These are phyloP conservation scores for Picochlorum sp. DNA, from an alignment of 139 green algal genomes.

Conservation along the genomic window DNA sequence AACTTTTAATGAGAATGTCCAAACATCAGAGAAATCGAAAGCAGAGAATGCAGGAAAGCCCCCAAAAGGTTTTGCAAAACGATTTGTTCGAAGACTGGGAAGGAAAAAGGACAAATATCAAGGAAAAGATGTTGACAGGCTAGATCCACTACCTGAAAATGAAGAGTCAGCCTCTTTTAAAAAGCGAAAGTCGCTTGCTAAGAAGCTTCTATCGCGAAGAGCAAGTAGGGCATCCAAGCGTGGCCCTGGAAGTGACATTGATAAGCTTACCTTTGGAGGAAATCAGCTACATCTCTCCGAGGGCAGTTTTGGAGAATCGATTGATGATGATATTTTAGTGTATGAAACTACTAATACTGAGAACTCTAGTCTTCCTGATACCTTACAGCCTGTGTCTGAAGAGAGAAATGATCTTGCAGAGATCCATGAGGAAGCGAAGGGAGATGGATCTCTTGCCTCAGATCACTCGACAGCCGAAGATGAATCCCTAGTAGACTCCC, in stretches of 20 bases:
- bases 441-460: constrained; percentile 15
- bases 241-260: background rate
- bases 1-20: background rate
- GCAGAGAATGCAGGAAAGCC: background rate
- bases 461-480: background rate
- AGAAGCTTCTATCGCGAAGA: constrained; percentile 8
- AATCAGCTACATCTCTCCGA: background rate
- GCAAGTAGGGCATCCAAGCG: background rate
- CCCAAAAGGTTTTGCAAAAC: constrained; percentile 24
- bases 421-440: constrained; percentile 13
- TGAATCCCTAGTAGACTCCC: background rate
- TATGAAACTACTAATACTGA: no score
- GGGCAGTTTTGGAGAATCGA: background rate
- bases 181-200: constrained; percentile 15
- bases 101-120: constrained; percentile 35
- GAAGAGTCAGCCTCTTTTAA: background rate
- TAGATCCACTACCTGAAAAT: constrained; percentile 11
- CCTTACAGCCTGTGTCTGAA: no score
- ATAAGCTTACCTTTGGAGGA: constrained; percentile 16
- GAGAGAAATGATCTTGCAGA: no score
- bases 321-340: background rate
- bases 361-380: no score
- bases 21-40: background rate
- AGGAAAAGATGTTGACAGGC: constrained; percentile 1
- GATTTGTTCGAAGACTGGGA: constrained; percentile 30